Conservation (phyloP, 2,329 filamentous ascomycete genomes). For the Arthroderma sp. region DNA sequence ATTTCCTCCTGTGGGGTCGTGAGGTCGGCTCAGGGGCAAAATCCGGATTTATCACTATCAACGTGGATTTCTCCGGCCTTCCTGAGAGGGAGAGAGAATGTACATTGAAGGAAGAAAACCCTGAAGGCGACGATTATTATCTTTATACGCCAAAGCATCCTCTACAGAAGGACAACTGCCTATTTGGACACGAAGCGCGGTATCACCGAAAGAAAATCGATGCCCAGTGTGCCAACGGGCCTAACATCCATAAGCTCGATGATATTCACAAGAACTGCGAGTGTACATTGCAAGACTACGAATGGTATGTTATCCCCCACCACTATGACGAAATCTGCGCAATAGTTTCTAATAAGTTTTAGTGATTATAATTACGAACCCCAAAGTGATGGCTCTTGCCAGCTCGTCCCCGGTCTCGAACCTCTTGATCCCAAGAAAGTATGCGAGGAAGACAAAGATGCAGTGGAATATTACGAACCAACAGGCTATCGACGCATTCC, state of each 20-base stretch:
- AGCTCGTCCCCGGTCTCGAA: slow-evolving; percentile 57
- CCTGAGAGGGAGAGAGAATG: slow-evolving; percentile 53
- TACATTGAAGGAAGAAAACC: slow-evolving; percentile 48
- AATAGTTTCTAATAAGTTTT: slow-evolving; percentile 3
- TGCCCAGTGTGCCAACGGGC: slow-evolving; percentile 67
- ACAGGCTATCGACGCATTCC: slow-evolving; percentile 85
- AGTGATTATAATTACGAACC: slow-evolving; percentile 92
- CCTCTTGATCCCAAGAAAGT: slow-evolving; percentile 47
- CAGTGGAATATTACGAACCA: slow-evolving; percentile 66
- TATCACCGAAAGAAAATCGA: slow-evolving; percentile 85
- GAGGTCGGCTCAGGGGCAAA: slow-evolving; percentile 32
- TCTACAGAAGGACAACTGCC: slow-evolving; percentile 59
- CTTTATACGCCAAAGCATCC: slow-evolving; percentile 84
- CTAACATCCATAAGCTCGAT: slow-evolving; percentile 57
- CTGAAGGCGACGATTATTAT: slow-evolving; percentile 57
- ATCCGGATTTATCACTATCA: slow-evolving; percentile 55
- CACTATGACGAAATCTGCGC: slow-evolving; percentile 1
- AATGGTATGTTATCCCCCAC: slow-evolving; percentile 53
- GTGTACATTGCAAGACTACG: slow-evolving; percentile 75
- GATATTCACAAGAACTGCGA: slow-evolving; percentile 60
- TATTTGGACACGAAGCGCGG: slow-evolving; percentile 81
- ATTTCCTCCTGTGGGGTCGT: slow-evolving; percentile 79
- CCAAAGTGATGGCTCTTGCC: slow-evolving; percentile 61
- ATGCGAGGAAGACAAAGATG: slow-evolving; percentile 52
- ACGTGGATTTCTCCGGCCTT: slow-evolving; percentile 78